Evolutionary conservation across 73 alveolate species (phyloP), one percentile per base, ranked within the genome.

Genomic region (Paramecium caudatum): DNA sequence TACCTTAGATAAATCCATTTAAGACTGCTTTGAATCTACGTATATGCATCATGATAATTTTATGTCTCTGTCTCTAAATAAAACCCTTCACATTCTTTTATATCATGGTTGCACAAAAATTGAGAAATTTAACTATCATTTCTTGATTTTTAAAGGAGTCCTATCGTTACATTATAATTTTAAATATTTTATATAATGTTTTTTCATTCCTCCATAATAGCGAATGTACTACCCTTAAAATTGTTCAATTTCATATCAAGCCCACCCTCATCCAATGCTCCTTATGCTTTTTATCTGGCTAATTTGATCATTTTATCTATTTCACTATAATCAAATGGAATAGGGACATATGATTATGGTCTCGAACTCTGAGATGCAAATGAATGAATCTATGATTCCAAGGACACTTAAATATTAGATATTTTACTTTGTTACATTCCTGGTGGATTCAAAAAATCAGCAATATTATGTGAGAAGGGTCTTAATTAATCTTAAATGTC

Each of bases 21-120:
- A 74, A 74, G 16, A 74, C 16, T 17, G 43, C 23, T 74, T 74
- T 74, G 68, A 74, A 74, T 74, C 88, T 30, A 21, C 88, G 36
- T 23, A 74, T 74, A 16, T 45, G 62, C 88, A 74, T 74, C 88
- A 74, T 74, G 1, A 74, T 74, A 21, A 74, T 37, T 74, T 74
- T 37, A 16, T 74, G 88, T 43, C 65, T 74, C 30, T 74, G 21
- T 41, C 88, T 74, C 25, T 74, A 45, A 27, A 27, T 27, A 25
- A 41, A 74, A 16, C 88, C 88, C 65, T 74, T 74, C 8, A 74
- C 65, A 43, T 74, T 30, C 88, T 74, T 74, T 41, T 74, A 17
- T 19, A 74, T 74, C 7, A 74, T 21, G 32, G 47, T 74, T 15
- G 88, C 88, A 74, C 88, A 74, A 74, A 27, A 74, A 41, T 74